These are phyloP conservation scores for Talaromyces sp. DNA, from an alignment of 2,329 filamentous ascomycete genomes.

Conservation along the genomic window DNA sequence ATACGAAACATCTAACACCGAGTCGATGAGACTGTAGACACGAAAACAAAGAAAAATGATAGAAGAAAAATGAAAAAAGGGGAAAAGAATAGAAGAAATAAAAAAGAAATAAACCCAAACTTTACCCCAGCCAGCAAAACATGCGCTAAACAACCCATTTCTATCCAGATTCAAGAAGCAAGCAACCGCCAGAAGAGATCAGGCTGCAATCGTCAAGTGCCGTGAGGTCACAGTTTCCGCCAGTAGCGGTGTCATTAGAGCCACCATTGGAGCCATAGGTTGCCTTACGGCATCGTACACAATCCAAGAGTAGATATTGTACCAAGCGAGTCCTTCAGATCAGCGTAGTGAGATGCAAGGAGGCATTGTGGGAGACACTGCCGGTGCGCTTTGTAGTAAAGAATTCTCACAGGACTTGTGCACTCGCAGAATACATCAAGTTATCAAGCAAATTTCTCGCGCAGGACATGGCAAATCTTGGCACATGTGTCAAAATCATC, in stretches of 20 bases:
- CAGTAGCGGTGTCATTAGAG: neutral
- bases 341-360: neutral
- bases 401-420: neutral
- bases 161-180: neutral
- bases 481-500: neutral
- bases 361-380: neutral
- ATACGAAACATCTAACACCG: neutral
- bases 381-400: neutral
- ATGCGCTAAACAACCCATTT: neutral
- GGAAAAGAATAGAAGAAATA: neutral
- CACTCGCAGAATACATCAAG: neutral
- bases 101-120: neutral
- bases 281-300: neutral
- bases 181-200: neutral
- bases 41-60: neutral
- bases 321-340: neutral
- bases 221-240: neutral
- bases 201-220: neutral
- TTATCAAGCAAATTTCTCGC: neutral
- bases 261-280: neutral
- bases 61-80: neutral
- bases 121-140: neutral
- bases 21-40: neutral
- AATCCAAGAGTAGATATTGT: neutral
- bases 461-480: neutral